phyloP scores from a whole-genome alignment of 1,284 basidiomycete genomes.

The Cutaneotrichosporon daszewskae region DNA sequence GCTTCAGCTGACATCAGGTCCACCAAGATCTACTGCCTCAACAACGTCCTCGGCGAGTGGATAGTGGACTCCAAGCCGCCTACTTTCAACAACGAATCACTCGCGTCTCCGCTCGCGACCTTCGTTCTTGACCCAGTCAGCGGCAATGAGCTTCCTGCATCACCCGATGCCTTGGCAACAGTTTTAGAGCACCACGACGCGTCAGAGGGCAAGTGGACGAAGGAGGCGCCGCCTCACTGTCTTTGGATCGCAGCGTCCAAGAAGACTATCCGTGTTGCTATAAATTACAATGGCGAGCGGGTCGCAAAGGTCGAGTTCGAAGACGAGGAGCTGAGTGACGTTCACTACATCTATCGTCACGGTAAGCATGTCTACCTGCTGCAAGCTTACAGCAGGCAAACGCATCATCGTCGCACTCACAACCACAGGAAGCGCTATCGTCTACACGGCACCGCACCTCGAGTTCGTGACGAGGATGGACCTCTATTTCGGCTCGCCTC shows the following conservation, averaged over 20 bases:
- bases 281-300: conserved; percentile 48
- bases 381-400: conserved; percentile 24
- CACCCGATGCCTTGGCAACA: conserved; percentile 16
- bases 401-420: conserved; percentile 61
- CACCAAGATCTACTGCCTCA: conserved; percentile 57
- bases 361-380: conserved; percentile 41
- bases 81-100: conserved; percentile 47
- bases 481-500: conserved; percentile 34
- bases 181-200: conserved; percentile 14
- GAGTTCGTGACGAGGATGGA: conserved; percentile 41
- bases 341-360: conserved; percentile 58
- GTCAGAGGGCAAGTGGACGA: conserved; percentile 22
- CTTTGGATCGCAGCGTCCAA: conserved; percentile 49
- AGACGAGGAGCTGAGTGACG: conserved; percentile 53
- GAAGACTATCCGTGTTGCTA: conserved; percentile 40
- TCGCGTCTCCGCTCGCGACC: conserved; percentile 54
- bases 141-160: conserved; percentile 50
- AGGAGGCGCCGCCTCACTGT: conserved; percentile 41
- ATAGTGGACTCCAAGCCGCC: conserved; percentile 52
- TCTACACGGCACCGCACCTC: conserved; percentile 63
- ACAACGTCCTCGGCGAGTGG: conserved; percentile 53
- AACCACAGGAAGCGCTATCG: conserved; percentile 53
- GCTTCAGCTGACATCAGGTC: conserved; percentile 28
- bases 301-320: conserved; percentile 52
- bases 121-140: conserved; percentile 61